A percentile compares a stretch with the other conserved stretches of the same genome.
phyloP scores from a whole-genome alignment of 768 basidiomycete species.

The Xanthoconium purpureum region DNA sequence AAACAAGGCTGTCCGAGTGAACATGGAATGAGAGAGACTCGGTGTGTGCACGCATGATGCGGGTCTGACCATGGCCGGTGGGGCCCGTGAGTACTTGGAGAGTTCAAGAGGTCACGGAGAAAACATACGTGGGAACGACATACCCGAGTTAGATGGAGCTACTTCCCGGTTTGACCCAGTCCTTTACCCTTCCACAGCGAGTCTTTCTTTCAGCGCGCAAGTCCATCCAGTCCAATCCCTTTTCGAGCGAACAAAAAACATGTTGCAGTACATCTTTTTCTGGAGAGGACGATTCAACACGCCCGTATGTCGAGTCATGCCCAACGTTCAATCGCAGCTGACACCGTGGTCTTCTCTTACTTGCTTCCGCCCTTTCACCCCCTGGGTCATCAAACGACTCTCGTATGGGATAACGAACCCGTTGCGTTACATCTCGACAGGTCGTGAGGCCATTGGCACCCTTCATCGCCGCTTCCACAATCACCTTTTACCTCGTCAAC shows the following conservation, averaged over 20 bases:
- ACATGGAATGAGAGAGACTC: neutral
- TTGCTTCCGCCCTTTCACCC: neutral
- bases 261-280: constrained; percentile 26
- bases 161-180: constrained; percentile 26
- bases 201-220: neutral
- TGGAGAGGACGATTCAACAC: constrained; percentile 30
- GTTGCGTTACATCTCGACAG: constrained; percentile 35
- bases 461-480: constrained; percentile 62
- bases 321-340: neutral
- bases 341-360: neutral
- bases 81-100: no score
- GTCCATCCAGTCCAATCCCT: neutral
- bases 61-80: no score
- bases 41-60: neutral
- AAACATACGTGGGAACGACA: constrained; percentile 26
- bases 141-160: neutral
- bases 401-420: neutral
- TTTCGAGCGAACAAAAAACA: constrained; percentile 5
- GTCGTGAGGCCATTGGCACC: constrained; percentile 75
- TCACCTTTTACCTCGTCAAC: constrained; percentile 66
- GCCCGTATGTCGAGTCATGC: constrained; percentile 16
- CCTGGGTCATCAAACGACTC: neutral
- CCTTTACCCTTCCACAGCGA: neutral
- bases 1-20: neutral
- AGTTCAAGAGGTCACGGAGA: neutral